Base-by-base conservation (phyloP, 2,329 filamentous ascomycete genomes). In the Claviceps lovelessii region DNA sequence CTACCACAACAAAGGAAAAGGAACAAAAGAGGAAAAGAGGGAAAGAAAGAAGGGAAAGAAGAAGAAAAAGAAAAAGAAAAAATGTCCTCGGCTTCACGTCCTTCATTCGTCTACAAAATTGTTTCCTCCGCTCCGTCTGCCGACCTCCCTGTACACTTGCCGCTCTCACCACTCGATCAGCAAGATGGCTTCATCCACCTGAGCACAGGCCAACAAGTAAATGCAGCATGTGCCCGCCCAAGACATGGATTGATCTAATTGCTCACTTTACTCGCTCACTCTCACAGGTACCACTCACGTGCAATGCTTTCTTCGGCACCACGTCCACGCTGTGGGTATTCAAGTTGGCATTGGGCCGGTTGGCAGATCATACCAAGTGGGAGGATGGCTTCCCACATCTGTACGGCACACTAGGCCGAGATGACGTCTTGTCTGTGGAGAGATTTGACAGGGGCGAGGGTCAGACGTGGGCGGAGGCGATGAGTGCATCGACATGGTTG, bases 141-240 rank as follows among this genome's bases (percentile, higher is more conserved):
- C 28, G 77, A 78, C 2, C 69, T 83, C 41, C 80, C 80, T 3
- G 64, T 69, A 1, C 67, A 71, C 56, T 77, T 79, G 53, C 79
- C 81, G 15, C 71, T 79, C 57, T 84, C 80, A 13, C 75, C 78
- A 39, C 75, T 83, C 48, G 81, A 84, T 65, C 66, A 68, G 58
- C 73, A 76, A 41, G 80, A 84, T 62, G 80, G 80, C 51, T 84
- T 81, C 65, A 70, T 84, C 37, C 81, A 84, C 60, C 65, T 84
- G 17, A 83, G 80, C 62, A 78, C 76, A 0, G 72, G 75, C 2
- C 67, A 67, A 42, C 81, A 84, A 70, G 77, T 77, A 63, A 61
- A 63, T 37, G 19, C 35, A 11, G 35, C 23, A 37, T 35, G 31
- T 46, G 23, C 45, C 28, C 17, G 33, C 23, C 28, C 17, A 48